Evolutionary conservation across 345 rosid genomes (phyloP), one percentile per base, ranked within the genome.

Genomic region (Dimocarpus longan): DNA sequence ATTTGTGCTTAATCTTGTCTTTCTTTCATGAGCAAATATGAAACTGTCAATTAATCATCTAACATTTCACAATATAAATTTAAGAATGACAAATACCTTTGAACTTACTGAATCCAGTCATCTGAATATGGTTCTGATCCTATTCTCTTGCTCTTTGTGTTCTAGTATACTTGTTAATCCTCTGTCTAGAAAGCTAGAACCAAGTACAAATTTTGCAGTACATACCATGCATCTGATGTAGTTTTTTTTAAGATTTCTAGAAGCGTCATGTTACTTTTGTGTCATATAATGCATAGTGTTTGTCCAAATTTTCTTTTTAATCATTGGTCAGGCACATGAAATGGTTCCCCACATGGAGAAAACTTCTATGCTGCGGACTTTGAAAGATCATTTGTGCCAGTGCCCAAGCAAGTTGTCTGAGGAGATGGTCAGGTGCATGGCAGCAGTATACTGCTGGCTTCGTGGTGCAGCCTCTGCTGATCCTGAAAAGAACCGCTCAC

Each of bases 381-480:
- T 93, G 81, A 95, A 93, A 81, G 97, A 95, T 76, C 98, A 92
- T 82, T 85, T 90, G 57, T 68, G 86, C 69, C 94, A 93, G 81
- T 95, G 97, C 66, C 98, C 98, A 50, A 89, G 85, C 87, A 92
- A 91, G 85, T 86, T 95, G 78, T 95, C 98, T 12, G 97, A 93
- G 84, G 98, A 95, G 80, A 91, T 95, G 98, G 94, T 93, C 67
- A 87, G 88, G 82, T 91, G 89, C 75, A 95, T 95, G 95, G 95
- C 94, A 75, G 86, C 92, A 66, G 92, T 95, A 40, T 93, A 91
- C 82, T 92, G 91, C 83, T 89, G 98, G 91, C 93, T 95, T 18
- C 84, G 88, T 18, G 85, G 88, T 59, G 66, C 89, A 67, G 73
- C 87, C 46, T 89, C 93, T 66, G 50, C 56, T 18, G 80, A 83